Conservation (phyloP, 306 rosid species). For the Carpinus viminea region DNA sequence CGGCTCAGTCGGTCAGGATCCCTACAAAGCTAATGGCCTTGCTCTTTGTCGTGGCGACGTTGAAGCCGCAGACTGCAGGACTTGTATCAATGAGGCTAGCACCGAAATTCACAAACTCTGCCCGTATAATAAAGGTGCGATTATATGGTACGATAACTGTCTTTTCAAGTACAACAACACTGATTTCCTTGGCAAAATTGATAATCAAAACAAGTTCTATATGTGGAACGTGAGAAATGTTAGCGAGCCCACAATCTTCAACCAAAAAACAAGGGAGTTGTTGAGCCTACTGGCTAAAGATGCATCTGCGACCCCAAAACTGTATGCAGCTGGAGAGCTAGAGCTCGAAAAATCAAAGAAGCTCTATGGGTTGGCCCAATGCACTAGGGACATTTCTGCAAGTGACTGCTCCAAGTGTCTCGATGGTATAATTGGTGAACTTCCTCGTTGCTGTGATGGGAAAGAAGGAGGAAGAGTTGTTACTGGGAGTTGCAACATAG, state of each 20-base stretch:
- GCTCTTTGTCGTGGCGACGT: neutral
- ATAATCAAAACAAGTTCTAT: no score
- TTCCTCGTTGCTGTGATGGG: slow-evolving; percentile 1
- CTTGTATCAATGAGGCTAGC: neutral
- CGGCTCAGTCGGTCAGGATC: neutral
- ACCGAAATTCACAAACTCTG: neutral
- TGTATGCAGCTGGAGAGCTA: neutral
- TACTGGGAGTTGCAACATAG: slow-evolving; percentile 2
- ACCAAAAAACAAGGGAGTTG: neutral
- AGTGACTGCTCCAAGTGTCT: neutral
- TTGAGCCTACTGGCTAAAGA: no score
- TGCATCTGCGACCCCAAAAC: neutral
- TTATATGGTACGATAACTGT: neutral
- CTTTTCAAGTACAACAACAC: neutral
- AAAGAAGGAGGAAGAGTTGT: neutral
- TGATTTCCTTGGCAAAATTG: slow-evolving; percentile 7
- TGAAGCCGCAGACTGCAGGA: neutral
- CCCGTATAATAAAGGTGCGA: slow-evolving; percentile 1
- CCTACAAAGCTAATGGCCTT: neutral
- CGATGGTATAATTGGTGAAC: neutral
- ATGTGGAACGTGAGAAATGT: neutral
- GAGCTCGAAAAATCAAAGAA: neutral
- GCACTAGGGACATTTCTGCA: slow-evolving; percentile 1
- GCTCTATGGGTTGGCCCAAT: slow-evolving; percentile 4
- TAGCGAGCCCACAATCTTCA: neutral